Percentiles rank a stretch among this genome's conserved stretches.
phyloP scores from a whole-genome alignment of 2,329 filamentous ascomycete genomes.

The Thyridium curvatum region DNA sequence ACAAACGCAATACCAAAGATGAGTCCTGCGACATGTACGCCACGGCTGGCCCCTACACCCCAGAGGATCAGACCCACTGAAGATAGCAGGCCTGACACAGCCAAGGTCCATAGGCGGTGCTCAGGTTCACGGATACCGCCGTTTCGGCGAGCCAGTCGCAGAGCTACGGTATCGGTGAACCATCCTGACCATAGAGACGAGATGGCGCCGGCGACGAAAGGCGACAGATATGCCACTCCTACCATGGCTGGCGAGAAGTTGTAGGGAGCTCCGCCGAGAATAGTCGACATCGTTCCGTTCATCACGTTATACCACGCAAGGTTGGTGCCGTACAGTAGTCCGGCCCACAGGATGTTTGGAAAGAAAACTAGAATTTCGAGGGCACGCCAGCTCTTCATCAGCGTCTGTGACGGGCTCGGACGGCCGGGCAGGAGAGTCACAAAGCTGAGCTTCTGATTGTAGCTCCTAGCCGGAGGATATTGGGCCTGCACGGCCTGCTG shows the following conservation, averaged over 20 bases:
- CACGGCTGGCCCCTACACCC: constrained; percentile 38
- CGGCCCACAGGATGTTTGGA: neutral
- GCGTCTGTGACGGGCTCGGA: constrained; percentile 9
- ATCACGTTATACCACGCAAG: constrained; percentile 12
- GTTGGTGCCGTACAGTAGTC: constrained; percentile 11
- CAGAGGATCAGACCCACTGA: constrained; percentile 36
- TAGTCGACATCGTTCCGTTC: constrained; percentile 8
- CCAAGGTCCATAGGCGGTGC: constrained; percentile 17
- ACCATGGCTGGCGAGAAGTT: constrained; percentile 9
- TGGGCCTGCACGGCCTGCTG: neutral
- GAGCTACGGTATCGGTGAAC: constrained; percentile 11
- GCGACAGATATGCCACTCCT: constrained; percentile 8
- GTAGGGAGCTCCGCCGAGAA: constrained; percentile 8
- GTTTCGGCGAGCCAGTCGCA: constrained; percentile 6
- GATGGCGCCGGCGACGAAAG: constrained; percentile 10
- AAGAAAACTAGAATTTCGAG: neutral
- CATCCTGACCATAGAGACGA: constrained; percentile 13
- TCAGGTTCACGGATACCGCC: constrained; percentile 9
- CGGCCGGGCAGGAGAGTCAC: constrained; percentile 9
- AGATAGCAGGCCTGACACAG: constrained; percentile 25
- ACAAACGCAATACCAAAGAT: constrained; percentile 33
- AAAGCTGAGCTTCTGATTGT: constrained; percentile 12
- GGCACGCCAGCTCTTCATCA: constrained; percentile 6
- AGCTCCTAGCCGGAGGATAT: constrained; percentile 9
- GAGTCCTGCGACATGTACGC: constrained; percentile 33